phyloP scores from a whole-genome alignment of 2,329 filamentous ascomycete genomes.

The Fusarium denticulatum region DNA sequence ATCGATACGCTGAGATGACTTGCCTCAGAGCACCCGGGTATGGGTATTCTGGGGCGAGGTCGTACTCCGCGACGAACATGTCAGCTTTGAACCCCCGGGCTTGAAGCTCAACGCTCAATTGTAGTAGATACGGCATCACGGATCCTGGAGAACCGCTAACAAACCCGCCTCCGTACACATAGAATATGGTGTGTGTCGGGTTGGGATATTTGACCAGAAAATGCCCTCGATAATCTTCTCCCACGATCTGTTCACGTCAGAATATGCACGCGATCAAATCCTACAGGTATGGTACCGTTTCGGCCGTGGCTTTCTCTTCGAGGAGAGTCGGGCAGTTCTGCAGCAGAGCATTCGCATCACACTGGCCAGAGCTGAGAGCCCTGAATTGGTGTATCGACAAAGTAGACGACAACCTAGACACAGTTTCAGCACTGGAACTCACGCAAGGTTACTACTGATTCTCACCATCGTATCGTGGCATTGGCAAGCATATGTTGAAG shows the following conservation, averaged over 20 bases:
- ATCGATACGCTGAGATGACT: background rate
- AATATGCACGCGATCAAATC: background rate
- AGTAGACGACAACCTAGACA: background rate
- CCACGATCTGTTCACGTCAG: background rate
- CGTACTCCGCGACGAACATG: background rate
- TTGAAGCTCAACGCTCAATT: background rate
- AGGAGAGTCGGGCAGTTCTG: background rate
- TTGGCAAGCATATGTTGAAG: background rate
- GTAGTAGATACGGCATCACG: background rate
- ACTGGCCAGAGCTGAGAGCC: background rate
- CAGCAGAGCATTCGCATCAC: background rate
- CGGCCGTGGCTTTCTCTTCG: background rate
- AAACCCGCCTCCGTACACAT: background rate
- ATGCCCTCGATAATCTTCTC: background rate
- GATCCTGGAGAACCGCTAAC: background rate
- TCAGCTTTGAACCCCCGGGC: background rate
- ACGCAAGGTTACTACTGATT: fast-evolving
- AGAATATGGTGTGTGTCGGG: background rate
- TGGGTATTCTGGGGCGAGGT: background rate
- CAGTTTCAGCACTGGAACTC: background rate
- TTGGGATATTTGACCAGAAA: background rate
- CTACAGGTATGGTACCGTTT: background rate
- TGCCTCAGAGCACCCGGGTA: background rate
- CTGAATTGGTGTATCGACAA: background rate
- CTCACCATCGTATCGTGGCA: background rate